Percentiles rank a stretch among this genome's conserved stretches.
Evolutionary conservation across 164 flowering plant species (phyloP).

Genomic region (Kalanchoe fedtschenkoi): DNA sequence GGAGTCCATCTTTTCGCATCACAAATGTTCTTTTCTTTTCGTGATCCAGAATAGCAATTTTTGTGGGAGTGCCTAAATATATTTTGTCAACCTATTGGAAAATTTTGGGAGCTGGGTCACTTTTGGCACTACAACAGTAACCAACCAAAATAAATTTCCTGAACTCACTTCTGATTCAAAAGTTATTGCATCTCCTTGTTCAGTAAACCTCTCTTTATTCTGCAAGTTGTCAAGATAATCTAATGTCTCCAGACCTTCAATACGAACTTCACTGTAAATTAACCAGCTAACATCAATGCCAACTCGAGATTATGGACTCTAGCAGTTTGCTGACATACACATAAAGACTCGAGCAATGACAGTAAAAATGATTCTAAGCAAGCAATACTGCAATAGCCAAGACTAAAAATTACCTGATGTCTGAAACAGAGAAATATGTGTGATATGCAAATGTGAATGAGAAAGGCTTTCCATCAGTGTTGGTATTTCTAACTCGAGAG

Average conservation of each 20-base stretch:
- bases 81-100: conserved; percentile 41
- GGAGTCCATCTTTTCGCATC: conserved; percentile 58
- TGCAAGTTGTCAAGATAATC: conserved; percentile 81
- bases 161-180: conserved; percentile 67
- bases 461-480: conserved; percentile 59
- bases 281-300: conserved; percentile 11
- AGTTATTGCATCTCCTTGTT: conserved; percentile 92
- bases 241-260: conserved; percentile 88
- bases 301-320: neutral
- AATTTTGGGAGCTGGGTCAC: conserved; percentile 8
- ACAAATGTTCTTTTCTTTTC: conserved; percentile 90
- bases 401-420: conserved; percentile 49
- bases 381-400: neutral
- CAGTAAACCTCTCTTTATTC: conserved; percentile 68
- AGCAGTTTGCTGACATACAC: neutral
- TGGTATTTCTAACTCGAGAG: conserved; percentile 77
- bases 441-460: conserved; percentile 84
- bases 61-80: conserved; percentile 77
- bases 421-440: conserved; percentile 81
- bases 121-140: neutral
- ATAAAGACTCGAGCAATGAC: neutral
- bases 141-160: neutral
- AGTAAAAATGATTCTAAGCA: neutral
- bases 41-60: conserved; percentile 82
- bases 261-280: conserved; percentile 74